A percentile compares a stretch with the other conserved stretches of the same genome.
These are phyloP conservation scores for Chaetoceros muelleri DNA, from an alignment of 108 stramenopile species.

Conservation along the genomic window DNA sequence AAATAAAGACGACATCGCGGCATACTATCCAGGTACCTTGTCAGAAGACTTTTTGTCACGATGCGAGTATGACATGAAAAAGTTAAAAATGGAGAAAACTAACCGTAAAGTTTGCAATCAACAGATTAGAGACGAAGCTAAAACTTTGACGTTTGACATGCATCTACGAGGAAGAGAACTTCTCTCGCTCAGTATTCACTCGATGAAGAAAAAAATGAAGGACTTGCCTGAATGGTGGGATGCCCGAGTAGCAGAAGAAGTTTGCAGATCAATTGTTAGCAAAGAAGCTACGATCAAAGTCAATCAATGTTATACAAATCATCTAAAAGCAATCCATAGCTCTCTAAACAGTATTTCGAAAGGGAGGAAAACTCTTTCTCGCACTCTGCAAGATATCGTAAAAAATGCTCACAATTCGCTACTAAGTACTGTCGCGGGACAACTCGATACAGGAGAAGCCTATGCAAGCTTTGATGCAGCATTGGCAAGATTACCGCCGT, in stretches of 20 bases:
- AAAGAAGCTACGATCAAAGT: slow-evolving; percentile 15
- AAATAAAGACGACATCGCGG: not conserved
- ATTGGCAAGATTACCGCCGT: slow-evolving; percentile 51
- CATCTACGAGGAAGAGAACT: slow-evolving; percentile 27
- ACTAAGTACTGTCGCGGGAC: slow-evolving; percentile 52
- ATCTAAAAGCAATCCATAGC: slow-evolving; percentile 25
- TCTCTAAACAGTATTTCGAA: slow-evolving; percentile 24
- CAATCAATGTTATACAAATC: slow-evolving; percentile 24
- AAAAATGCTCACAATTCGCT: slow-evolving; percentile 55
- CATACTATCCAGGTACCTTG: slow-evolving; percentile 12
- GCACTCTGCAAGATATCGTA: slow-evolving; percentile 32
- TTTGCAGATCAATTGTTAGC: slow-evolving; percentile 12
- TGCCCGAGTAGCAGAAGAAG: slow-evolving; percentile 3
- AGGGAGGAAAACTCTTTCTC: slow-evolving; percentile 35
- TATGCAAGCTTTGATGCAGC: slow-evolving; percentile 71
- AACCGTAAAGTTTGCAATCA: slow-evolving; percentile 29
- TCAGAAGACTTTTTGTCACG: slow-evolving; percentile 26
- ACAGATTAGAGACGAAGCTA: slow-evolving; percentile 19
- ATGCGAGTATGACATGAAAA: slow-evolving; percentile 47
- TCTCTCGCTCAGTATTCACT: slow-evolving; percentile 14
- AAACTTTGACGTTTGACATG: slow-evolving; percentile 34
- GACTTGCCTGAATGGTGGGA: slow-evolving; percentile 41
- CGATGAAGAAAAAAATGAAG: slow-evolving; percentile 10
- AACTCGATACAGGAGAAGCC: slow-evolving; percentile 53
- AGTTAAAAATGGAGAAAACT: slow-evolving; percentile 46